phyloP scores from a whole-genome alignment of 2,329 filamentous ascomycete species.

The Fusarium penzigii region DNA sequence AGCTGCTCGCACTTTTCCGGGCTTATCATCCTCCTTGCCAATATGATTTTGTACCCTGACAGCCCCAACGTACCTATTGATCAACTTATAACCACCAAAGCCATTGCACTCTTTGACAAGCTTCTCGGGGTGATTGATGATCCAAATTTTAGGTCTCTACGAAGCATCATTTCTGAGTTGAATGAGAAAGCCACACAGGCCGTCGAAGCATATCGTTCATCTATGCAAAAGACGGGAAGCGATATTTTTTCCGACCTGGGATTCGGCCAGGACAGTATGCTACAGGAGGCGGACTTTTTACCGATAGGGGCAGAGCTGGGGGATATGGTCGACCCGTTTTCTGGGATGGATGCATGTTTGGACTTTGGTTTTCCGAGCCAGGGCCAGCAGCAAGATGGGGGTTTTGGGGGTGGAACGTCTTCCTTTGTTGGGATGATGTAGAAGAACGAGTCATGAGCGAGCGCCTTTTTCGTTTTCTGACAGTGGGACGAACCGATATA shows the following conservation, averaged over 20 bases:
- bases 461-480: background rate
- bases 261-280: background rate
- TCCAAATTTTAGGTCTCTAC: conserved; percentile 11
- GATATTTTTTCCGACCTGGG: conserved; percentile 4
- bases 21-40: conserved; percentile 36
- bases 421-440: background rate
- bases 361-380: background rate
- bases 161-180: conserved; percentile 18
- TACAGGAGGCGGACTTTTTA: background rate
- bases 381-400: background rate
- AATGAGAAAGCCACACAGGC: conserved; percentile 20
- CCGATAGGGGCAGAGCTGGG: background rate
- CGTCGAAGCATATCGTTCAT: conserved; percentile 7
- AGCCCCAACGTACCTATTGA: conserved; percentile 29
- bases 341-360: background rate
- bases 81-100: conserved; percentile 29
- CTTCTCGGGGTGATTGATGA: conserved; percentile 22
- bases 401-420: background rate
- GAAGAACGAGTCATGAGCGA: background rate
- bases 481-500: too few relatives aligned
- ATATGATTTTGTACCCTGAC: conserved; percentile 33
- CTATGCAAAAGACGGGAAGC: background rate
- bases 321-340: background rate
- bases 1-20: conserved; percentile 35
- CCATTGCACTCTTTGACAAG: conserved; percentile 31